phyloP scores from a whole-genome alignment of 164 flowering plant genomes.

The Magnolia sinica region DNA sequence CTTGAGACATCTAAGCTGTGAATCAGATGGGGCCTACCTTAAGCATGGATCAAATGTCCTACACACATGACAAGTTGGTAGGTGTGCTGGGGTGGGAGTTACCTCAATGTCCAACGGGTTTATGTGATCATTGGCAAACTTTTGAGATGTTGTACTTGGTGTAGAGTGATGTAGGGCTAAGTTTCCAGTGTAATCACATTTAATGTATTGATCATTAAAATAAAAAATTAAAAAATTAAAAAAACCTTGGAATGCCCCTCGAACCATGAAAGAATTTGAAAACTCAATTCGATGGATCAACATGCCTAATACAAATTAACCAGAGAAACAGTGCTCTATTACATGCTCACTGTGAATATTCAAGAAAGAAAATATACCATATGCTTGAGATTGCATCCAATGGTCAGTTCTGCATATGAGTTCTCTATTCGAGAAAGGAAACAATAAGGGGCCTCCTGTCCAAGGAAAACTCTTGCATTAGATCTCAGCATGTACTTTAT shows the following conservation, averaged over 20 bases:
- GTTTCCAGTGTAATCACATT: neutral
- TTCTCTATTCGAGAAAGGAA: slow-evolving; percentile 70
- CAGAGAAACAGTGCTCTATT: neutral
- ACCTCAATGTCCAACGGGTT: neutral
- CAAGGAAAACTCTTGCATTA: slow-evolving; percentile 64
- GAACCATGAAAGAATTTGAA: neutral
- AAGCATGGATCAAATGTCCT: neutral
- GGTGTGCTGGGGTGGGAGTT: too few relatives aligned
- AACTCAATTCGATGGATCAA: neutral
- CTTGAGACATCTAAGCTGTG: too few relatives aligned
- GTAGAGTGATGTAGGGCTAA: neutral
- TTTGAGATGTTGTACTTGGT: neutral
- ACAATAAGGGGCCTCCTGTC: slow-evolving; percentile 79
- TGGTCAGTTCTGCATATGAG: slow-evolving; percentile 65
- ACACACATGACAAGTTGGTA: neutral
- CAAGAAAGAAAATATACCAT: slow-evolving; percentile 46
- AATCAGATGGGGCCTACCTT: neutral
- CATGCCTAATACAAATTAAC: neutral
- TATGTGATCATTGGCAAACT: neutral
- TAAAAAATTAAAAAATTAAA: too few relatives aligned
- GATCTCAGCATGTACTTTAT: slow-evolving; percentile 67
- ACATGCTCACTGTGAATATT: neutral
- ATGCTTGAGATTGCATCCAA: slow-evolving; percentile 75
- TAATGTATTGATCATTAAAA: neutral
- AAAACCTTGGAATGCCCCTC: neutral